A percentile compares a stretch with the other conserved stretches of the same genome.
phyloP scores from a whole-genome alignment of 2,329 filamentous ascomycete genomes.

The Neonectria punicea region DNA sequence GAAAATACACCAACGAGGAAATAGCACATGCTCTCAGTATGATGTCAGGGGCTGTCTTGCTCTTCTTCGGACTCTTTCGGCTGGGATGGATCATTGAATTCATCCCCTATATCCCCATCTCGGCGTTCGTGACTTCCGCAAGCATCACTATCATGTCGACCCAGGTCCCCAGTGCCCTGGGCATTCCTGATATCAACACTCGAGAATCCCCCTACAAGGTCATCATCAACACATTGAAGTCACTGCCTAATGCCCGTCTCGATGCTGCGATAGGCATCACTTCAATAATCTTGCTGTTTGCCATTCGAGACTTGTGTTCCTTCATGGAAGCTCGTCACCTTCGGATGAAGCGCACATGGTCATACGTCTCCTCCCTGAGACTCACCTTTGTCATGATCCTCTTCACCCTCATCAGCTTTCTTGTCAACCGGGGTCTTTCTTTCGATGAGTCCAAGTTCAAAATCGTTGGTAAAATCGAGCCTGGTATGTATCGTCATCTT shows the following conservation, averaged over 20 bases:
- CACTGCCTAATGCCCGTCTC: conserved; percentile 58
- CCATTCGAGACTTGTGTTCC: conserved; percentile 69
- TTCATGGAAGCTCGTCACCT: conserved; percentile 71
- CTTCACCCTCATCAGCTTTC: conserved; percentile 78
- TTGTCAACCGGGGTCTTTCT: conserved; percentile 67
- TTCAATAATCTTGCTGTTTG: conserved; percentile 73
- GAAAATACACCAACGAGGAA: conserved; percentile 50
- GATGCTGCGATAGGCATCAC: conserved; percentile 80
- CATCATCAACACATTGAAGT: conserved; percentile 55
- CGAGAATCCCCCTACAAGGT: conserved; percentile 57
- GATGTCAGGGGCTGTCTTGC: conserved; percentile 56
- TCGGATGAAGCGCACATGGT: conserved; percentile 70
- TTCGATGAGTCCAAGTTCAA: conserved; percentile 64
- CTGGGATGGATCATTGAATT: conserved; percentile 63
- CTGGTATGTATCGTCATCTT: conserved; percentile 54
- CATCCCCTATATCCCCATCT: conserved; percentile 61
- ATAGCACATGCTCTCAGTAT: conserved; percentile 58
- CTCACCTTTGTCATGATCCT: conserved; percentile 80
- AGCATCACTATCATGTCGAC: conserved; percentile 62
- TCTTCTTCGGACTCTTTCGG: conserved; percentile 58
- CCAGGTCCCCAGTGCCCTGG: conserved; percentile 57
- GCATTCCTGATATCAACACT: conserved; percentile 56
- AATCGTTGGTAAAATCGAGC: conserved; percentile 73
- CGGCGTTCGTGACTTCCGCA: conserved; percentile 62
- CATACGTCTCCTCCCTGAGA: conserved; percentile 78